phyloP scores from a whole-genome alignment of 2,329 filamentous ascomycete genomes.

The Ceratocystis cubensis region DNA sequence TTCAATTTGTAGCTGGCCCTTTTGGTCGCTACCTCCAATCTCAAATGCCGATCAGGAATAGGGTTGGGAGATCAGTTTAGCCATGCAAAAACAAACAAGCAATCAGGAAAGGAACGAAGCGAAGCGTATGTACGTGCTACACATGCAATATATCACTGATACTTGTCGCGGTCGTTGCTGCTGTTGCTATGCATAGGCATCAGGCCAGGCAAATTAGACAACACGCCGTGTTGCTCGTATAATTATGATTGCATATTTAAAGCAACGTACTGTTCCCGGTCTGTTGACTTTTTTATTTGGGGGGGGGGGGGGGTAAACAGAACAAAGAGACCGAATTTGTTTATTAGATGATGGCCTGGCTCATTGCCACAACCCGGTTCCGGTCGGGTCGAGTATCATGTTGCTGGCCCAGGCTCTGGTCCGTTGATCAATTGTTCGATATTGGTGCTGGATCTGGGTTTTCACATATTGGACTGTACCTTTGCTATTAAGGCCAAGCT shows the following conservation, averaged over 20 bases:
- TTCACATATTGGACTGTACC: not conserved
- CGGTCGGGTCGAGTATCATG: constrained; percentile 1
- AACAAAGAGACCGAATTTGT: not conserved
- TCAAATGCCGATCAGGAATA: too few species aligned
- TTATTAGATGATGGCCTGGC: not conserved
- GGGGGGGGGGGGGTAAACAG: not conserved
- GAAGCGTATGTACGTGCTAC: too few species aligned
- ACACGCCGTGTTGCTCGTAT: not conserved
- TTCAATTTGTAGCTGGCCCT: too few species aligned
- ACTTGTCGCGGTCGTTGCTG: too few species aligned
- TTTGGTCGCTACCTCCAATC: too few species aligned
- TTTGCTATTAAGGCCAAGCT: not conserved
- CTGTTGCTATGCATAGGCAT: too few species aligned
- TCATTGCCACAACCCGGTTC: not conserved
- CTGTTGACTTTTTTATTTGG: not conserved
- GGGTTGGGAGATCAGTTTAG: too few species aligned
- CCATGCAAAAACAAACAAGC: too few species aligned
- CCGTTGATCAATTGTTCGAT: not conserved
- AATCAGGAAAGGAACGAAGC: too few species aligned
- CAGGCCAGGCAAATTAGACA: not conserved
- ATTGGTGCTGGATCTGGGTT: not conserved
- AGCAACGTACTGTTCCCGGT: not conserved
- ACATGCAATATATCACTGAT: too few species aligned
- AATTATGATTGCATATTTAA: not conserved
- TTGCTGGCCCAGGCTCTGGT: not conserved